Conservation (phyloP, 2,329 filamentous ascomycete species). For the Chaetomium strumarium region DNA sequence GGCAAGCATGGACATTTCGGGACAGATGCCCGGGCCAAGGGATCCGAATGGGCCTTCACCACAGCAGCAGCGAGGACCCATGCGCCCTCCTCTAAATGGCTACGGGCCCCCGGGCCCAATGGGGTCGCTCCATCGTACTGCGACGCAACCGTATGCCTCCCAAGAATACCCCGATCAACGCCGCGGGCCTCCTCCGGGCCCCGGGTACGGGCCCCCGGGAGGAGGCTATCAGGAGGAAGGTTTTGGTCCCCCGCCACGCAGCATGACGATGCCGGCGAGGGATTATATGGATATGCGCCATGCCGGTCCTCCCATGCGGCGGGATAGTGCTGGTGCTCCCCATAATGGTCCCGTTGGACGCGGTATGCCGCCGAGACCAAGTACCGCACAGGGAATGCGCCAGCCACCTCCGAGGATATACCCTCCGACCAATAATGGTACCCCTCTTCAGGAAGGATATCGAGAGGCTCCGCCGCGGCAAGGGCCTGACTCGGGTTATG, state of each 20-base stretch:
- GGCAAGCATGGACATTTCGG: constrained; percentile 36
- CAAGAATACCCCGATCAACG: constrained; percentile 33
- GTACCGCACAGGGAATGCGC: constrained; percentile 48
- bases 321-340: constrained; percentile 42
- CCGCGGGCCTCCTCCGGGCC: constrained; percentile 28
- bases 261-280: constrained; percentile 55
- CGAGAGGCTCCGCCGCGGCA: constrained; percentile 29
- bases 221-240: constrained; percentile 35
- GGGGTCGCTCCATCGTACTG: constrained; percentile 27
- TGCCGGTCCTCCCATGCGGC: constrained; percentile 31
- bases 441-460: constrained; percentile 31
- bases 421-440: constrained; percentile 36
- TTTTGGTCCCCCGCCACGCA: constrained; percentile 50
- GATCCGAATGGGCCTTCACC: constrained; percentile 25
- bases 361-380: constrained; percentile 46
- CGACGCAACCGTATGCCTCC: constrained; percentile 33
- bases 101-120: constrained; percentile 25
- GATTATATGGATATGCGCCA: constrained; percentile 37
- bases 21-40: constrained; percentile 26
- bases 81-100: constrained; percentile 28
- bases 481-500: constrained; percentile 32
- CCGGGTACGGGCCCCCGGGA: constrained; percentile 23
- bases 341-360: constrained; percentile 37
- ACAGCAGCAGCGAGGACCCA: constrained; percentile 31
- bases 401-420: constrained; percentile 50